Base-by-base conservation (phyloP, 2,329 filamentous ascomycete genomes). In the Cordyceps pruinosa region DNA sequence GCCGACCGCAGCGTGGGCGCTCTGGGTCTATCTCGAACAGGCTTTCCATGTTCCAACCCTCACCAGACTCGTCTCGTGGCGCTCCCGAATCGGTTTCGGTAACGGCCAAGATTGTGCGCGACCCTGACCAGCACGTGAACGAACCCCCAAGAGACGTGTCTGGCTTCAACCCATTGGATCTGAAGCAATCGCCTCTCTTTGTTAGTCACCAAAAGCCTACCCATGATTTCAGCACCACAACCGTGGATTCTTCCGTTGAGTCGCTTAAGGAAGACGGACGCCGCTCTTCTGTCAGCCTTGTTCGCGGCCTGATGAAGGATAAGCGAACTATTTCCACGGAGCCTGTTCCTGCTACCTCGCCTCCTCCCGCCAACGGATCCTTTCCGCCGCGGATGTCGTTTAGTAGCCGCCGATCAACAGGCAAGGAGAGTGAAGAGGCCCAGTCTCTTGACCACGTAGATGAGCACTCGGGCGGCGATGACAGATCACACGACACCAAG, bases 21-120 rank as follows among this genome's bases (percentile, higher is more conserved):
- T 80, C 80, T 7, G 75, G 74, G 8, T 83, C 81, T 2, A 74
- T 84, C 56, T 79, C 78, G 2, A 84, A 75, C 62, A 75, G 79
- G 39, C 68, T 84, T 26, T 81, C 78, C 28, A 75, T 81, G 67
- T 84, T 84, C 61, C 80, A 85, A 62, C 68, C 68, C 6, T 61
- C 61, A 39, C 57, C 62, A 6, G 60, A 66, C 54, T 62, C 69
- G 7, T 68, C 74, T n/a, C 72, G 75, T 17, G 76, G 78, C 6
- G 75, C 76, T 2, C 81, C 86, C 5, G 89, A 92, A 65, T 92
- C 90, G 1, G 84, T 96, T n/a, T 92, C 91, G 46, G 91, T 96
- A 12, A 94, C 88, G 19, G 89, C 92, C 49, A 84, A 87, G 52
- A 96, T 96, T 61, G 76, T 96, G 37, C 84, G 90, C 48, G 87